A percentile compares a stretch with the other conserved stretches of the same genome.
phyloP scores from a whole-genome alignment of 2,329 filamentous ascomycete genomes.

The Lecanosticta acicola region DNA sequence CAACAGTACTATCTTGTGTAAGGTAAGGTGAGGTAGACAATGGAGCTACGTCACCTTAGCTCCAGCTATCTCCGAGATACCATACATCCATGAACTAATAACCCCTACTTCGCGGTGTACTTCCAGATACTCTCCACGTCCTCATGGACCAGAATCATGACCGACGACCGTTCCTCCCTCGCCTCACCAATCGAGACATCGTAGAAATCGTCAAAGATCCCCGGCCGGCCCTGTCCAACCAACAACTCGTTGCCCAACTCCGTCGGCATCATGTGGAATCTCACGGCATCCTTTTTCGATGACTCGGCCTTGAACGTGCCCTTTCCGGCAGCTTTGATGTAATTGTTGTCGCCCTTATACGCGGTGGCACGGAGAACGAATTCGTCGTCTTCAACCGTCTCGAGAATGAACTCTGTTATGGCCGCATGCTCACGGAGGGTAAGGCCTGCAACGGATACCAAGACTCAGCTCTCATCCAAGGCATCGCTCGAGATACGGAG shows the following conservation, averaged over 20 bases:
- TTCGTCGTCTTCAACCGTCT: neutral
- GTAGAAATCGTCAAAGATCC: conserved; percentile 1
- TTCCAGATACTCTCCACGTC: too few species aligned
- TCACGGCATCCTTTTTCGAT: neutral
- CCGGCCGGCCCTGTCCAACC: neutral
- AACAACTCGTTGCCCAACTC: neutral
- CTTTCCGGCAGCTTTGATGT: neutral
- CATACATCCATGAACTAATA: too few species aligned
- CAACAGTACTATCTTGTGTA: too few species aligned
- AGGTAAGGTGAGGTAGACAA: too few species aligned
- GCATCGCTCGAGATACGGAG: too few species aligned
- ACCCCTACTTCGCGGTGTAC: too few species aligned
- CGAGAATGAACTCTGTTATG: neutral
- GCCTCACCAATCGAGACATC: neutral
- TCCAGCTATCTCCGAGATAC: too few species aligned
- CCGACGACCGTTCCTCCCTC: neutral
- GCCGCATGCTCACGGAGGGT: neutral
- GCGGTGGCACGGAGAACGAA: neutral
- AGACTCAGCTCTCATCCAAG: too few species aligned
- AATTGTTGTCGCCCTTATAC: neutral
- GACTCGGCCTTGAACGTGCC: neutral
- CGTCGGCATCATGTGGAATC: neutral
- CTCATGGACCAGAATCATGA: neutral
- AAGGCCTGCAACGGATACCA: too few species aligned
- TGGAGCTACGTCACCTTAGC: too few species aligned